A percentile compares a stretch with the other conserved stretches of the same genome.
These are phyloP conservation scores for Mycena polygramma DNA, from an alignment of 768 basidiomycete genomes.

Conservation along the genomic window DNA sequence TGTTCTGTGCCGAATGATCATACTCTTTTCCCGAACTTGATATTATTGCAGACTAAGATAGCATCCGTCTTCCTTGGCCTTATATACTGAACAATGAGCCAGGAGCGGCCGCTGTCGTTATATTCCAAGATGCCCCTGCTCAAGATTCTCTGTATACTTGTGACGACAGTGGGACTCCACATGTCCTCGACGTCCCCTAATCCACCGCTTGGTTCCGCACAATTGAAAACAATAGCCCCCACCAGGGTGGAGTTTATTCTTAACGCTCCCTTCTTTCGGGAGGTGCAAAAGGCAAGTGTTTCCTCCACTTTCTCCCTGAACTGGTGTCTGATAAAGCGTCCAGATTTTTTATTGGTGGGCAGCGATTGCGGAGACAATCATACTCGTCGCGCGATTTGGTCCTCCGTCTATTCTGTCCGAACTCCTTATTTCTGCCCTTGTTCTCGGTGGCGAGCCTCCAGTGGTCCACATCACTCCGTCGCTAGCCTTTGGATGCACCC, in stretches of 20 bases:
- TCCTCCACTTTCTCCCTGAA: neutral
- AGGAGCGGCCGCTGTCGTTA: neutral
- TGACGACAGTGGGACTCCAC: conserved; percentile 16
- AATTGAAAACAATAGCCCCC: conserved; percentile 7
- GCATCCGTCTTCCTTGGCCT: too few species aligned
- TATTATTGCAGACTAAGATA: too few species aligned
- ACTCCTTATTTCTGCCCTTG: neutral
- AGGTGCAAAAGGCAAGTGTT: conserved; percentile 13
- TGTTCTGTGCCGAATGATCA: too few species aligned
- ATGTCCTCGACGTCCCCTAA: conserved; percentile 26
- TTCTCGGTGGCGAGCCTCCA: conserved; percentile 1
- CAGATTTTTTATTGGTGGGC: conserved; percentile 19
- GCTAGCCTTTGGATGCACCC: neutral
- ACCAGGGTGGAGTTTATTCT: conserved; percentile 30
- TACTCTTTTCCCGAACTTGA: too few species aligned
- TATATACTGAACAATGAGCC: too few species aligned
- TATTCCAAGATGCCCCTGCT: conserved; percentile 17
- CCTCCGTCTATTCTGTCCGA: neutral
- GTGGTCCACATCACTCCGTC: neutral
- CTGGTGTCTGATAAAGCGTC: neutral
- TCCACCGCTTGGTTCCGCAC: conserved; percentile 13
- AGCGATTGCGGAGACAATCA: conserved; percentile 6
- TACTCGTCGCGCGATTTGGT: neutral
- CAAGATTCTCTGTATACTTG: conserved; percentile 15
- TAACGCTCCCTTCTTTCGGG: conserved; percentile 21